Evolutionary conservation across 495 filamentous ascomycete species (phyloP).

Genomic region (Neurospora pannonica): DNA sequence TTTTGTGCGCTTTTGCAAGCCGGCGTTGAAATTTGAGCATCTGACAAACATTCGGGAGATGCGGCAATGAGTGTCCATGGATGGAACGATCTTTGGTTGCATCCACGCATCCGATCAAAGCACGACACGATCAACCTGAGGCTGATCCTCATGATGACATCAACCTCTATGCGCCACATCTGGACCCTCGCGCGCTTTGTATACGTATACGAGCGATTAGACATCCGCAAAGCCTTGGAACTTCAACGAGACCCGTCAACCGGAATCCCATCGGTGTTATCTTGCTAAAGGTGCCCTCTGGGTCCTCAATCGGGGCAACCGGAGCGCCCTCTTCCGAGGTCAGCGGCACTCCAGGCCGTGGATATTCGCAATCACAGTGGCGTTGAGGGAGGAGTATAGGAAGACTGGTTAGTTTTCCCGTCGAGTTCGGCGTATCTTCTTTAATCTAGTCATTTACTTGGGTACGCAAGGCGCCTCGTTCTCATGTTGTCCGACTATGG

Average conservation of each 20-base stretch:
- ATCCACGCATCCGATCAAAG: not conserved
- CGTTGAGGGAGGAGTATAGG: not conserved
- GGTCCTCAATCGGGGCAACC: not conserved
- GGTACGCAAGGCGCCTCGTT: not conserved
- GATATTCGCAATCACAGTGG: not conserved
- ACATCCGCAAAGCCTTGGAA: not conserved
- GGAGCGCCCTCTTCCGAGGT: not conserved
- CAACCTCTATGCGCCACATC: not conserved
- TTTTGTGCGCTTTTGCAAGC: not conserved
- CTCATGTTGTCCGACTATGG: not conserved
- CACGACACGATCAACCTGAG: not conserved
- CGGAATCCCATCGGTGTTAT: not conserved
- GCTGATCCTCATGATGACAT: not conserved
- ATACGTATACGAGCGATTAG: not conserved
- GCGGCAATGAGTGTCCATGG: not conserved
- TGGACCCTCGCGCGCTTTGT: not conserved
- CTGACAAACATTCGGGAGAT: not conserved
- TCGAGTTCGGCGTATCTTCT: not conserved
- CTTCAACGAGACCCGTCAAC: not conserved
- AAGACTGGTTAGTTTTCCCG: not conserved
- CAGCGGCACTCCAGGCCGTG: not conserved
- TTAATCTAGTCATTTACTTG: not conserved
- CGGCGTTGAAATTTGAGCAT: not conserved
- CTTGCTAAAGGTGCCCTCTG: not conserved
- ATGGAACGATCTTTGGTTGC: not conserved